Conservation (phyloP, 192 early-diverging fungal species). For the Entomortierella lignicola region DNA sequence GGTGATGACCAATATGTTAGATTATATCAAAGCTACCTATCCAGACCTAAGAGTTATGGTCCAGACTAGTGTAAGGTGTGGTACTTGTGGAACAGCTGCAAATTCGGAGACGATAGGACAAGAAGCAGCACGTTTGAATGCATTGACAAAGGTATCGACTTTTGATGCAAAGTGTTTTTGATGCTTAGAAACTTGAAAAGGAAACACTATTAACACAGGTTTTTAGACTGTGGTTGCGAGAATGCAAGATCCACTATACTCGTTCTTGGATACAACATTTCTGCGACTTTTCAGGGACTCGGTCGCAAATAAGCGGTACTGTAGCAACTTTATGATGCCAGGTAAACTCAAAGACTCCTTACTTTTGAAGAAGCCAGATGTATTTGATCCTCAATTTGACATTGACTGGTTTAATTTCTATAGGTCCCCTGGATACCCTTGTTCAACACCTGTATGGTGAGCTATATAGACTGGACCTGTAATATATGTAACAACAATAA, state of each 20-base stretch:
- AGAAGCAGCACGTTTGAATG: constrained; percentile 42
- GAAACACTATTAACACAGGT: not conserved
- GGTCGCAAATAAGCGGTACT: constrained; percentile 18
- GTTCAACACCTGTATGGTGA: constrained; percentile 46
- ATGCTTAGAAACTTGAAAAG: not conserved
- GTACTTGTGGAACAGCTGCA: not conserved
- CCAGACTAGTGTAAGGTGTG: constrained; percentile 34
- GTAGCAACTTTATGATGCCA: constrained; percentile 49
- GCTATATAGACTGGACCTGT: constrained; percentile 39
- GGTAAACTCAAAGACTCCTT: constrained; percentile 13
- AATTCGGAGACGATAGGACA: not conserved
- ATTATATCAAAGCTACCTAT: constrained; percentile 23
- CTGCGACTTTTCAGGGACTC: constrained; percentile 34
- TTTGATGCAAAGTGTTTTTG: not conserved
- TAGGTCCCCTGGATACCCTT: constrained; percentile 51
- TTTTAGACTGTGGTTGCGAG: constrained; percentile 37
- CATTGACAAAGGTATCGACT: constrained; percentile 32
- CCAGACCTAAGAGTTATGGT: constrained; percentile 40
- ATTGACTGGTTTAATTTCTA: not conserved
- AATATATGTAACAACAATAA: constrained; percentile 9
- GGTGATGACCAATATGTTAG: constrained; percentile 33
- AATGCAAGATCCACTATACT: constrained; percentile 41
- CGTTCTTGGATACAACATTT: constrained; percentile 44
- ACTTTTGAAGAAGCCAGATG: not conserved
- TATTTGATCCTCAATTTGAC: not conserved